Evolutionary conservation across 306 rosid species (phyloP), one percentile per base, ranked within the genome.

Genomic region (Fagus crenata): DNA sequence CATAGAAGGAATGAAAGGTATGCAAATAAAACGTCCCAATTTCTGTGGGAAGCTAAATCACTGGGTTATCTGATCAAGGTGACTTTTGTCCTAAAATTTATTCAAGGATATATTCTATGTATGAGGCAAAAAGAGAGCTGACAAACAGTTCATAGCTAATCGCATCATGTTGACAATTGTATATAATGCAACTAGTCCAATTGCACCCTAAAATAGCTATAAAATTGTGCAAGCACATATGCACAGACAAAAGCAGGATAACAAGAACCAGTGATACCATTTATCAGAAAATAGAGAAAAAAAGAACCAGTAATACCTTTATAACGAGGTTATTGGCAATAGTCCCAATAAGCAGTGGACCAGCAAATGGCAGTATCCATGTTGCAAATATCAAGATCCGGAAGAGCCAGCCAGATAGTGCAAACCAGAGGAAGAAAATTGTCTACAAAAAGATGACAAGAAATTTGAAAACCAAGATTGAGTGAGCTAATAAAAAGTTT

Each of bases 361-460:
- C 99, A 9, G 99, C 97, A 80, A 95, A 89, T 4, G 99, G 99
- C 72, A 95, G 90, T 17, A 95, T 86, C 97, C 99, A 95, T 3
- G 88, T 84, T 7, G 89, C 97, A 46, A 90, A 56, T 67, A 95
- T 85, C 77, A 95, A 80, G 68, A 86, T 2, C 76, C 97, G 97
- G 42, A 95, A 95, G 36, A 92, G 96, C 97, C 99, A 95, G 70
- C 99, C 99, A 74, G 99, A 95, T 32, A 95, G 81, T 33, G 97
- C 97, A 76, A 95, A 88, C 99, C 97, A 95, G 77, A 95, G 83
- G 87, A 95, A 92, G 90, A 95, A 91, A 69, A 92, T 68, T 15
- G 99, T 95, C 99, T 95, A 79, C 81, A 79, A 80, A 82, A 80
- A 81, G 33, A 78, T 69, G 46, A n/a, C 14, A 5, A 14, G 71